These are phyloP conservation scores for Coemansia sp. DNA, from an alignment of 192 early-diverging fungal genomes.

Conservation along the genomic window DNA sequence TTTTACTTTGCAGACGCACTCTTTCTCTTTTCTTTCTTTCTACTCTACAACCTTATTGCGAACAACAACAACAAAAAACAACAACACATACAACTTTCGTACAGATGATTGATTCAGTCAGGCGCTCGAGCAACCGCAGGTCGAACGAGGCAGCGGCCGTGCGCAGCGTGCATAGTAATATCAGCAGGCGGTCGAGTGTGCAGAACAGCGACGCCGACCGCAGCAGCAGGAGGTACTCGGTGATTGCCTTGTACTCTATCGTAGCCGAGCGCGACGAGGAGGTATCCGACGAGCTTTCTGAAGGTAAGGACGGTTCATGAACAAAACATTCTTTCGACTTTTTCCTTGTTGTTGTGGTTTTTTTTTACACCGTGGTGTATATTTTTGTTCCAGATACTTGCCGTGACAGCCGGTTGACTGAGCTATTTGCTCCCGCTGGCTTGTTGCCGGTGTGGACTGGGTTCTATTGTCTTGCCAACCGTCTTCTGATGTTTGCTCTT, in stretches of 20 bases:
- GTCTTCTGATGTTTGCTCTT: too few relatives aligned
- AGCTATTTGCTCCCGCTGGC: too few relatives aligned
- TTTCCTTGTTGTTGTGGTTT: too few relatives aligned
- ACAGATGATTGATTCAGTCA: conserved; percentile 42
- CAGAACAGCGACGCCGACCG: conserved; percentile 52
- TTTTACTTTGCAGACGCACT: neutral
- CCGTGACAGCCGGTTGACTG: too few relatives aligned
- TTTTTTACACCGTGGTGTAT: too few relatives aligned
- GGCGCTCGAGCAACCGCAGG: conserved; percentile 24
- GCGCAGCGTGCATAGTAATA: conserved; percentile 32
- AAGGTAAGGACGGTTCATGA: conserved; percentile 55
- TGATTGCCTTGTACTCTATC: conserved; percentile 71
- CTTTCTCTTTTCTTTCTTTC: conserved; percentile 3
- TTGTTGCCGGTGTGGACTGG: too few relatives aligned
- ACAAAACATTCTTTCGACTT: neutral
- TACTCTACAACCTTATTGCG: neutral
- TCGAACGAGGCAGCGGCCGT: conserved; percentile 24
- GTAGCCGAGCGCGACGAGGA: conserved; percentile 91
- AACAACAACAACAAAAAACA: too few relatives aligned
- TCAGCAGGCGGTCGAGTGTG: conserved; percentile 21
- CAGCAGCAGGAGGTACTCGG: conserved; percentile 67
- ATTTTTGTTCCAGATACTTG: too few relatives aligned
- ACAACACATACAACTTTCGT: neutral
- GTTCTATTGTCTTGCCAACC: too few relatives aligned
- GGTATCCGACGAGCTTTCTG: conserved; percentile 89